Percentiles rank a stretch among this genome's conserved stretches.
Conservation (phyloP, 1,284 basidiomycete species). For the Cryptococcus hybrid region DNA sequence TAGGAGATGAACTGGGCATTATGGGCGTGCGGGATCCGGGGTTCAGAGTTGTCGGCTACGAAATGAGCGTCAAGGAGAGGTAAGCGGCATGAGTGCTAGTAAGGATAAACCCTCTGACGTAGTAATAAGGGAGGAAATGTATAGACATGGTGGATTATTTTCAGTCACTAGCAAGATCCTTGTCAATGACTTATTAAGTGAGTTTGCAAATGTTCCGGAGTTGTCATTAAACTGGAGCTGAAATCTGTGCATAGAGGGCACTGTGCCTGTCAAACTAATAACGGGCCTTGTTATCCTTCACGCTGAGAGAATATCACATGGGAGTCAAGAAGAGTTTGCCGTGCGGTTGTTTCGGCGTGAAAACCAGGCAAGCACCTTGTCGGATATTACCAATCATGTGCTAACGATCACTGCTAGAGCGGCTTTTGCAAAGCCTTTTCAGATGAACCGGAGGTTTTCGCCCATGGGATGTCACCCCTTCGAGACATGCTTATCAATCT, state of each 20-base stretch:
- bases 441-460: conserved; percentile 93
- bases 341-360: conserved; percentile 82
- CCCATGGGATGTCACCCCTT: conserved; percentile 84
- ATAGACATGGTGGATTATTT: conserved; percentile 82
- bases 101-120: not conserved
- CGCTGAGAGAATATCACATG: conserved; percentile 82
- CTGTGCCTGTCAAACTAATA: conserved; percentile 79
- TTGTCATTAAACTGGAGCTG: not conserved
- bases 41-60: conserved; percentile 77
- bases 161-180: conserved; percentile 93
- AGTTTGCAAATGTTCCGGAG: conserved; percentile 4
- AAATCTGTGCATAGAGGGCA: conserved; percentile 50
- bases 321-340: conserved; percentile 86
- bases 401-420: conserved; percentile 44
- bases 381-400: not conserved
- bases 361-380: conserved; percentile 57
- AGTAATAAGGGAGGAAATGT: conserved; percentile 68
- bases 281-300: conserved; percentile 93
- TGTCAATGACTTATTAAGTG: conserved; percentile 88
- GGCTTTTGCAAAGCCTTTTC: conserved; percentile 98
- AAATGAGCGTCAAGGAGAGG: conserved; percentile 78
- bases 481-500: conserved; percentile 92
- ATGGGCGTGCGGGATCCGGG: conserved; percentile 88
- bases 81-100: conserved; percentile 43
- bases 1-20: conserved; percentile 88